These are phyloP conservation scores for Trapa bicornis DNA, from an alignment of 345 rosid genomes.

Conservation along the genomic window DNA sequence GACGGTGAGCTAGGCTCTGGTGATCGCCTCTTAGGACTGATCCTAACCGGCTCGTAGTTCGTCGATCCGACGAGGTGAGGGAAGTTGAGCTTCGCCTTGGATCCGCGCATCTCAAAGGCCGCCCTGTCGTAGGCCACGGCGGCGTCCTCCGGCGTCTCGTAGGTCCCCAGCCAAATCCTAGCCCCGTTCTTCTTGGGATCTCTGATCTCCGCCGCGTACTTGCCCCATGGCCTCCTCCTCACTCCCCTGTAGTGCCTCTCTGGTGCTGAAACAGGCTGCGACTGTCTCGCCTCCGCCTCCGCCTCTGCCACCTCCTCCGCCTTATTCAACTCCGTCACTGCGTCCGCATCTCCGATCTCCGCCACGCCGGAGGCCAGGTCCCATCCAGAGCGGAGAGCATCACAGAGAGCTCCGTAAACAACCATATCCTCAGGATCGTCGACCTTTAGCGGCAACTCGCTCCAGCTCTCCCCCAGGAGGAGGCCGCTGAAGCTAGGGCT, in stretches of 20 bases:
- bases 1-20: conserved; percentile 12
- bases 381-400: conserved; percentile 24
- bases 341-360: neutral
- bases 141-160: conserved; percentile 36
- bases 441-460: conserved; percentile 22
- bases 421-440: conserved; percentile 32
- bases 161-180: conserved; percentile 41
- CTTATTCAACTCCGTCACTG: neutral
- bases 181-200: conserved; percentile 41
- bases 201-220: conserved; percentile 38
- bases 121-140: conserved; percentile 41
- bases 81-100: conserved; percentile 35
- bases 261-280: neutral
- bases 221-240: conserved; percentile 44
- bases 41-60: conserved; percentile 25
- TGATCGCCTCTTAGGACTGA: conserved; percentile 26
- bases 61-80: conserved; percentile 25
- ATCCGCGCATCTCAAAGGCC: conserved; percentile 35
- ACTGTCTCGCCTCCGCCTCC: neutral
- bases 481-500: conserved; percentile 23
- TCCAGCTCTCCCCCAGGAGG: conserved; percentile 24
- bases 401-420: conserved; percentile 18
- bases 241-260: conserved; percentile 28
- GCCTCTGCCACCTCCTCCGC: too few relatives aligned
- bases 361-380: conserved; percentile 13